Conservation (phyloP, 2,329 filamentous ascomycete genomes). For the Dactylellina drechsleri region DNA sequence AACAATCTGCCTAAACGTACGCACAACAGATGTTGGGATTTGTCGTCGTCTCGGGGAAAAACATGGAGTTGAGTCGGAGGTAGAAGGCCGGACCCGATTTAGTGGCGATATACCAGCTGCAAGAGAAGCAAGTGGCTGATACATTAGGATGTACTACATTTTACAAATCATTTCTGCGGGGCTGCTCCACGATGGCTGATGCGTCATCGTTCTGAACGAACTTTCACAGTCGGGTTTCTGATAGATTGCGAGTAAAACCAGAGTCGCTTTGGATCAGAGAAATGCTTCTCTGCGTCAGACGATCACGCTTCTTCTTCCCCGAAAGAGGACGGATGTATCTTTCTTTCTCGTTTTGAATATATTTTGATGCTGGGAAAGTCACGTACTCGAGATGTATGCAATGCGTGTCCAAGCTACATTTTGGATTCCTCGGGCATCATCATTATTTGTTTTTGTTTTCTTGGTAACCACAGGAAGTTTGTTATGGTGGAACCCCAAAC, state of each 20-base stretch:
- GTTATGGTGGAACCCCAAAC: slow-evolving; percentile 24
- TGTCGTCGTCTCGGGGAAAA: no score
- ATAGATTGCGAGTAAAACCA: slow-evolving; percentile 18
- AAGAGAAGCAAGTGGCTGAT: slow-evolving; percentile 38
- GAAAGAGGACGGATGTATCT: not conserved
- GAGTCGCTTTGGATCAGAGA: slow-evolving; percentile 32
- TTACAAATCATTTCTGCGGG: slow-evolving; percentile 38
- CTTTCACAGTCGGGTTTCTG: slow-evolving; percentile 14
- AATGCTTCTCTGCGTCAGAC: not conserved
- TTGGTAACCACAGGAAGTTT: slow-evolving; percentile 35
- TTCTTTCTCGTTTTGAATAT: not conserved
- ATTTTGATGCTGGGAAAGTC: not conserved
- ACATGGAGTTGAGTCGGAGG: no score
- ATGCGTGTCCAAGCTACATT: not conserved
- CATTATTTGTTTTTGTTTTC: slow-evolving; percentile 23
- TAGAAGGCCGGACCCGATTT: no score
- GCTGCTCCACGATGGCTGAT: slow-evolving; percentile 45
- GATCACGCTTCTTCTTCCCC: slow-evolving; percentile 8
- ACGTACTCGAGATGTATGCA: not conserved
- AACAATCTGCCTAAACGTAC: slow-evolving; percentile 25
- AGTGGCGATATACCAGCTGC: not conserved
- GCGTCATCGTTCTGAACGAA: slow-evolving; percentile 37
- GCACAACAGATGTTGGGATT: no score
- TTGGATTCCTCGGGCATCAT: slow-evolving; percentile 10
- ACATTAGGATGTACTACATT: slow-evolving; percentile 6